phyloP scores from a whole-genome alignment of 2,329 filamentous ascomycete species.

The Zymoseptoria ardabiliae region DNA sequence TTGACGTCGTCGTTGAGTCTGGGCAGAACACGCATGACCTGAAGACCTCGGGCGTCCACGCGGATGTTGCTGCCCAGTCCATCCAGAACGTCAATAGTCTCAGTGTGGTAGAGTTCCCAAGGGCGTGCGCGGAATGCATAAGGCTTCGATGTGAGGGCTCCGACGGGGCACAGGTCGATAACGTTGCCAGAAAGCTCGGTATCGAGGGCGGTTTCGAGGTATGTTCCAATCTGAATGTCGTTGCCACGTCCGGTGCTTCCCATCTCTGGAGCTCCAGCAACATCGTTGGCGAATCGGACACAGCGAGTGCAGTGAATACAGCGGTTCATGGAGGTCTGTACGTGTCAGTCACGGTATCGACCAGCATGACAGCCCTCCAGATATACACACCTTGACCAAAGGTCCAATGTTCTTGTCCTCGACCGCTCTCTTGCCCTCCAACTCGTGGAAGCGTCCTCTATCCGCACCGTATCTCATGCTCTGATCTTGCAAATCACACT shows the following conservation, averaged over 20 bases:
- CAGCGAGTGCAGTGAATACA: conserved; percentile 99
- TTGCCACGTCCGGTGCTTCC: conserved; percentile 93
- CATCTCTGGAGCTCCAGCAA: conserved; percentile 91
- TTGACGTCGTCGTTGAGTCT: conserved; percentile 96
- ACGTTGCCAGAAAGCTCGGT: conserved; percentile 95
- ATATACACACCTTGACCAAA: conserved; percentile 62
- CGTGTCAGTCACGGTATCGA: conserved; percentile 10
- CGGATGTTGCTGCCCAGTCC: conserved; percentile 90
- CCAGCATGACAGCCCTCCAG: neutral
- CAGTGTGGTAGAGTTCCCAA: conserved; percentile 94
- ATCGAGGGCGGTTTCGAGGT: conserved; percentile 88
- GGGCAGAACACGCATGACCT: conserved; percentile 91
- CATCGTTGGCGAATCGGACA: conserved; percentile 93
- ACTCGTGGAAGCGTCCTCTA: conserved; percentile 91
- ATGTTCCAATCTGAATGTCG: conserved; percentile 95
- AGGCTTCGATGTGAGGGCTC: conserved; percentile 91
- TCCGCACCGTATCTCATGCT: conserved; percentile 98
- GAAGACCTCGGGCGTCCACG: conserved; percentile 83
- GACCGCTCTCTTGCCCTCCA: conserved; percentile 90
- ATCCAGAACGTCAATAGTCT: conserved; percentile 91
- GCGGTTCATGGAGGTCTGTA: conserved; percentile 91
- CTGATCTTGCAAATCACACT: conserved; percentile 98
- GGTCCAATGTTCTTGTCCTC: conserved; percentile 99
- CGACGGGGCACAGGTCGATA: conserved; percentile 95
- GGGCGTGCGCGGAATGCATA: conserved; percentile 95